Base-by-base conservation (phyloP, 2,329 filamentous ascomycete species). In the Ceratocystis smalleyi region DNA sequence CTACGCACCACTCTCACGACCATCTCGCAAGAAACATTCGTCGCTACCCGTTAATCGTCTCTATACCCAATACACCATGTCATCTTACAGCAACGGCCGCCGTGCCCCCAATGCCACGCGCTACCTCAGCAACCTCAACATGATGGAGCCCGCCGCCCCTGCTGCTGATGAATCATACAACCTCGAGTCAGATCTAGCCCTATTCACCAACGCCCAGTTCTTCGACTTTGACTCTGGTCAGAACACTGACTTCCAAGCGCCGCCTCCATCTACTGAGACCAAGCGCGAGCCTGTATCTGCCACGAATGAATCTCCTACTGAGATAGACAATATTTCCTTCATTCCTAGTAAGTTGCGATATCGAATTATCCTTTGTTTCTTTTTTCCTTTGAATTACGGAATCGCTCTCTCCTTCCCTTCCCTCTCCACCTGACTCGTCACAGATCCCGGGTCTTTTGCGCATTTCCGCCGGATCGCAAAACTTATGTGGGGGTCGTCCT, bases 101-200 rank as follows among this genome's bases (percentile, higher is more conserved):
- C 85, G 87, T 72, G 88, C 83, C 70, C 87, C 89, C 71, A 95
- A 95, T 74, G 88, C 96, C 76, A 91, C 90, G 72, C 87, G 91
- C 72, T 95, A 94, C 77, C 81, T 96, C 69, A 87, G 89, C 71
- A 87, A 91, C 69, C 80, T 96, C 71, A 96, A 96, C 78, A 83
- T 84, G 67, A 78, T 86, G 67, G 83, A 84, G 70, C 82, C 87
- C 63, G 79, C 86, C 67, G 69, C 69, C 65, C 70, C 78, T 27
- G 72, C 81, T 32, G 72, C 73, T 63, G 80, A 85, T 67, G 83
- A 87, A 63, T 75, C 78, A 62, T 81, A 85, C 74, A 81, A 81
- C 69, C 77, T 87, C 68, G 85, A 89, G 69, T 83, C 87, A 67
- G 86, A 91, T 68, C 77, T 92, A 61, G 85, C 85, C 62, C 81